A percentile compares a stretch with the other conserved stretches of the same genome.
These are phyloP conservation scores for Erodium moschatum DNA, from an alignment of 441 rosid species.

Conservation along the genomic window DNA sequence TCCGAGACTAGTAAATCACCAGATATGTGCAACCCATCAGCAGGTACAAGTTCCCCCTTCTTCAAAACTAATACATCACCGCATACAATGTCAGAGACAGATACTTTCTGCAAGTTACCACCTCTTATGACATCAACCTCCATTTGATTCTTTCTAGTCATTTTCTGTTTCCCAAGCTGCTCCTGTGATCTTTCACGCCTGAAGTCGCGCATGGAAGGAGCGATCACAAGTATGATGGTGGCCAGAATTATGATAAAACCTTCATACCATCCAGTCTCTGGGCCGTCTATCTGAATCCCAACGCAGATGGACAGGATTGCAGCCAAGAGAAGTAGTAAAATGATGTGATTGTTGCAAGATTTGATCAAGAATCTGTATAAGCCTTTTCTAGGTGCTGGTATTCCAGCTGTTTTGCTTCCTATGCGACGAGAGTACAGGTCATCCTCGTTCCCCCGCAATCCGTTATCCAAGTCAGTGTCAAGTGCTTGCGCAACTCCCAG, in stretches of 20 bases:
- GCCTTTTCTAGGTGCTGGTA: background rate
- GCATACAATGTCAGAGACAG: background rate
- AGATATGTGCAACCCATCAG: slow-evolving; percentile 14
- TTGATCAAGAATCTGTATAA: background rate
- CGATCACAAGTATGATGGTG: background rate
- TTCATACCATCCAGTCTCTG: slow-evolving; percentile 12
- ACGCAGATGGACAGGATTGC: slow-evolving; percentile 10
- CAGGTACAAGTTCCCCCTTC: slow-evolving; percentile 9
- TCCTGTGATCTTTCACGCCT: background rate
- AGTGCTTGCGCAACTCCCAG: slow-evolving; percentile 4
- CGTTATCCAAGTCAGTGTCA: background rate
- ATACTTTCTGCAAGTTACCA: background rate
- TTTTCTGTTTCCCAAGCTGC: background rate
- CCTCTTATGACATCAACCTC: slow-evolving; percentile 14
- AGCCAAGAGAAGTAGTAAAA: background rate
- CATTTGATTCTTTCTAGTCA: background rate
- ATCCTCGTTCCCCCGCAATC: background rate
- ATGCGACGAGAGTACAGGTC: background rate
- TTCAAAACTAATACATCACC: slow-evolving; percentile 17
- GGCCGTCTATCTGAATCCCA: slow-evolving; percentile 9
- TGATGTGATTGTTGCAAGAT: slow-evolving; percentile 5
- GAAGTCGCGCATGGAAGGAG: background rate
- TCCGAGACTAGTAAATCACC: background rate
- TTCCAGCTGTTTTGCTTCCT: background rate
- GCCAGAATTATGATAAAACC: slow-evolving; percentile 8